phyloP scores from a whole-genome alignment of 257 asterid genomes.

The Solanum dulcamara region DNA sequence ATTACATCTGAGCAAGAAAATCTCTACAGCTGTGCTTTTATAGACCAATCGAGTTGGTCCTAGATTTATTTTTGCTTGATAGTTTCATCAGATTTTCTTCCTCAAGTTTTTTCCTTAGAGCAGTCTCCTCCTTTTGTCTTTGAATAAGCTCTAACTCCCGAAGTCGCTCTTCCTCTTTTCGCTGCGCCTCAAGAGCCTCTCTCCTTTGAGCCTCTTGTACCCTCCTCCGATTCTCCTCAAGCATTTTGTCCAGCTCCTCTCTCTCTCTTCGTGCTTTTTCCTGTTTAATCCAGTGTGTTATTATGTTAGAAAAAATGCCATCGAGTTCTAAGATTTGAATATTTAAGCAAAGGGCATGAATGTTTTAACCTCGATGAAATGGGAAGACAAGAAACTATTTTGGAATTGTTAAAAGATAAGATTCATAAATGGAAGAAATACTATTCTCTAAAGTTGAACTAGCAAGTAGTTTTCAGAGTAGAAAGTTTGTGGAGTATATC shows the following conservation, averaged over 20 bases:
- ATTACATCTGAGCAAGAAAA: not conserved
- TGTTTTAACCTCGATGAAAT: not conserved
- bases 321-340: not conserved
- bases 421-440: not conserved
- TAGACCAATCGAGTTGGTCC: conserved; percentile 34
- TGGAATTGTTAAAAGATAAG: not conserved
- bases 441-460: not conserved
- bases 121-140: conserved; percentile 82
- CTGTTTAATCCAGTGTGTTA: conserved; percentile 14
- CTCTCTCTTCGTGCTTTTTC: conserved; percentile 89
- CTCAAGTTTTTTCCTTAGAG: conserved; percentile 58
- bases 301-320: not conserved
- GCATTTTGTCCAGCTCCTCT: conserved; percentile 91
- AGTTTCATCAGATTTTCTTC: conserved; percentile 42
- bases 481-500: not conserved
- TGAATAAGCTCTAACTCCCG: conserved; percentile 74
- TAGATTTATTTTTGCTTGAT: conserved; percentile 32
- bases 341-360: not conserved
- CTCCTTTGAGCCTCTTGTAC: conserved; percentile 90
- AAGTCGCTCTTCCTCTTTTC: conserved; percentile 78
- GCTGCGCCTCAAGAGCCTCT: conserved; percentile 68
- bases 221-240: conserved; percentile 81
- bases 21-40: not conserved
- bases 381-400: not conserved
- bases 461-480: not conserved